Conservation (phyloP, 1,284 basidiomycete genomes). For the Ustilago shanxiensis region DNA sequence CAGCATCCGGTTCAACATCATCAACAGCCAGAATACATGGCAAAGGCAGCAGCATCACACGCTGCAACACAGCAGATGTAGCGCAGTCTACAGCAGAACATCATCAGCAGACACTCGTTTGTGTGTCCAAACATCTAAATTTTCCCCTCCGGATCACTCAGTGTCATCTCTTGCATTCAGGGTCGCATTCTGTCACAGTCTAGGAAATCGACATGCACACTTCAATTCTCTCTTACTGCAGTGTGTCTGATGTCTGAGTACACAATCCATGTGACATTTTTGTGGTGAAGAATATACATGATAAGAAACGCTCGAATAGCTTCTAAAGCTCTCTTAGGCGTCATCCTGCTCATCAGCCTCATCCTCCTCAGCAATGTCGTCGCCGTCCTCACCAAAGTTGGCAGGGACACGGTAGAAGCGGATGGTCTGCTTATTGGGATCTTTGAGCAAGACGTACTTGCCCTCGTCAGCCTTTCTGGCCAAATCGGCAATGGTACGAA, state of each 20-base stretch:
- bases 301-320: no score
- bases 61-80: slow-evolving; percentile 1
- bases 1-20: slow-evolving; percentile 20
- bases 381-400: slow-evolving; percentile 77
- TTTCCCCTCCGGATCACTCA: background rate
- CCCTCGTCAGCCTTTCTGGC: slow-evolving; percentile 60
- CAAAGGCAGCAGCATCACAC: background rate
- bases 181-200: slow-evolving; percentile 1
- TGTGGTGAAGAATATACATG: slow-evolving; percentile 6
- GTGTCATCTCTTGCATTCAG: background rate
- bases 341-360: slow-evolving; percentile 66
- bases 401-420: slow-evolving; percentile 91
- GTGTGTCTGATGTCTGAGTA: background rate
- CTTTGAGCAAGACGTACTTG: slow-evolving; percentile 69
- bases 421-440: slow-evolving; percentile 78
- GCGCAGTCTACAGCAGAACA: background rate
- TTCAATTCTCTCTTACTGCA: background rate
- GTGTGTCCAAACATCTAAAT: background rate
- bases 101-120: no score
- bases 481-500: slow-evolving; percentile 72
- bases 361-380: slow-evolving; percentile 74
- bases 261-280: slow-evolving; percentile 18
- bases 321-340: slow-evolving; percentile 1
- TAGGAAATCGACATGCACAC: background rate
- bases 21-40: background rate